Base-by-base conservation (phyloP, 257 asterid genomes). In the Solanum tacnaense region DNA sequence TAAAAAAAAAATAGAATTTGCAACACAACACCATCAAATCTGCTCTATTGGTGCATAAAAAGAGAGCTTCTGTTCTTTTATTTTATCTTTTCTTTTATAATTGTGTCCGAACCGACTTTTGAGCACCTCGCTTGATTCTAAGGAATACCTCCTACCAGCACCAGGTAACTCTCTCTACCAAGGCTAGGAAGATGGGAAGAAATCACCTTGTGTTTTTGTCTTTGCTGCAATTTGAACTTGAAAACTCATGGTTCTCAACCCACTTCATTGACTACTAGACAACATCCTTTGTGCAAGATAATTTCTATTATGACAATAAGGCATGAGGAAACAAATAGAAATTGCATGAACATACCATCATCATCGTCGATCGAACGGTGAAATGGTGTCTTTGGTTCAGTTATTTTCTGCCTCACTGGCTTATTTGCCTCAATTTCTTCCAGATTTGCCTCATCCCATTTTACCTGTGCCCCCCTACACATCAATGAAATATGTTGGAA, bases 321-420 rank as follows among this genome's bases (percentile, higher is more conserved):
- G 76, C 39, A 74, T 44, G 75, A 68, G 76, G 38, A 79, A 62
- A 88, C 49, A 46, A 70, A 86, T 39, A 11, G 29, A 29, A 58
- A 90, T 9, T 27, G 5, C 41, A 89, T 29, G 79, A 79, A 62
- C 92, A 75, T 91, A 94, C 98, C 98, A 79, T 93, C 95, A 21
- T 79, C 85, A 29, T 93, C 98, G 29, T 94, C 95, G 58, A 94
- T 90, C 98, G 95, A 96, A 88, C 93, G 95, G 91, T 97, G 99
- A 89, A 92, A 97, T 68, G 99, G 99, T 32, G 99, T 96, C 97
- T 96, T 95, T 27, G 99, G 99, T 91, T 96, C 99, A 27, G 98
- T 96, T 89, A 96, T 96, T 91, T 96, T 96, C 93, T 95, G 99
- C 88, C 99, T 93, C 68, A 89, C 98, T 44, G 99, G 99, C 86